phyloP scores from a whole-genome alignment of 768 basidiomycete genomes.

The Auriculariales sp. region DNA sequence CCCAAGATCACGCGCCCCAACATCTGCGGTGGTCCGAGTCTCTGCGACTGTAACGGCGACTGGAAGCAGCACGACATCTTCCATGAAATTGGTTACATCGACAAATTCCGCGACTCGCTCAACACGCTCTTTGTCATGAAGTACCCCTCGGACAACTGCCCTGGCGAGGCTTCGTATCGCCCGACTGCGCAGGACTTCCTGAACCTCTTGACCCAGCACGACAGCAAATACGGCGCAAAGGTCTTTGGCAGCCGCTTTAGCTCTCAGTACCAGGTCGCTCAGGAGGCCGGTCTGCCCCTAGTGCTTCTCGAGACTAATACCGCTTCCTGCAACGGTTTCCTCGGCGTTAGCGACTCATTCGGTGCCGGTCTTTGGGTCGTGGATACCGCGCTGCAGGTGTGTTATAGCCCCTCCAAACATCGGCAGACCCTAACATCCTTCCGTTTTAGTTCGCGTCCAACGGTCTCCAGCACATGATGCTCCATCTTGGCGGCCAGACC shows the following conservation, averaged over 20 bases:
- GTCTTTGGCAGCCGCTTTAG: constrained; percentile 38
- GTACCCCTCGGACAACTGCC: constrained; percentile 49
- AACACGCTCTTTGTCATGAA: constrained; percentile 17
- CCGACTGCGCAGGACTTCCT: neutral
- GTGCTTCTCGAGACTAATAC: constrained; percentile 63
- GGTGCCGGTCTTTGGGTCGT: constrained; percentile 47
- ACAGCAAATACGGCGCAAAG: constrained; percentile 42
- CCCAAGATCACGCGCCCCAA: constrained; percentile 23
- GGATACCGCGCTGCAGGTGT: constrained; percentile 48
- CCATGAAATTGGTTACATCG: constrained; percentile 27
- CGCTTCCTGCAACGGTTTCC: constrained; percentile 33
- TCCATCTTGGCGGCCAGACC: constrained; percentile 49
- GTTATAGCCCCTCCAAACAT: constrained; percentile 26
- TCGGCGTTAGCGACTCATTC: constrained; percentile 43
- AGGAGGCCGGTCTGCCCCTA: constrained; percentile 27
- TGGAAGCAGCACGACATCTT: constrained; percentile 32
- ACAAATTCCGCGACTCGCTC: constrained; percentile 21
- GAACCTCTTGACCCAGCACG: constrained; percentile 22
- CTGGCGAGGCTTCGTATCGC: constrained; percentile 4
- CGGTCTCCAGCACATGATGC: constrained; percentile 29
- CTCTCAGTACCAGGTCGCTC: constrained; percentile 27
- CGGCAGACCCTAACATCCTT: neutral
- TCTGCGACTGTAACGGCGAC: constrained; percentile 29
- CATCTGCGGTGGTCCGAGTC: constrained; percentile 47
- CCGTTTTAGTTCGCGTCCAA: constrained; percentile 10